A percentile compares a stretch with the other conserved stretches of the same genome.
Conservation (phyloP, 2,329 filamentous ascomycete genomes). For the Colletotrichum trifolii region DNA sequence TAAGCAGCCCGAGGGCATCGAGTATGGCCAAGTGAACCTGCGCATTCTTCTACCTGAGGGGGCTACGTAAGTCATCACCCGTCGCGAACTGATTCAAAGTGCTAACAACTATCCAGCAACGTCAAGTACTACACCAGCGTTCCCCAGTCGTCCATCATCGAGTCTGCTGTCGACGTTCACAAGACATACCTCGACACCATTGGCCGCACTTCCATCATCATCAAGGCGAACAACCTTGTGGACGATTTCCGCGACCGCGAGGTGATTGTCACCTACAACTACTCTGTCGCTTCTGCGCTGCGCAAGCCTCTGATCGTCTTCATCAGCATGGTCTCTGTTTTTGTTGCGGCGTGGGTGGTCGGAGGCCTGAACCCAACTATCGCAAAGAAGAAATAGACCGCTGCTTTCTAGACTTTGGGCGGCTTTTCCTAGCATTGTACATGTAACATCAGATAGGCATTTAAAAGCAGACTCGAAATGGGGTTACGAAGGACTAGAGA, state of each 20-base stretch:
- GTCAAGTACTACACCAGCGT: constrained; percentile 81
- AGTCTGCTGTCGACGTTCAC: constrained; percentile 71
- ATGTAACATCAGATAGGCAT: constrained; percentile 39
- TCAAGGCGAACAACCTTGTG: constrained; percentile 87
- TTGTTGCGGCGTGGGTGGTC: constrained; percentile 78
- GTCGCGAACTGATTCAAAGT: neutral
- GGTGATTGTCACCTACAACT: constrained; percentile 88
- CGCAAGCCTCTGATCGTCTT: constrained; percentile 91
- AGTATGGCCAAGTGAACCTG: constrained; percentile 84
- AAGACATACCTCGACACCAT: constrained; percentile 94
- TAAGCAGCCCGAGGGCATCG: constrained; percentile 84
- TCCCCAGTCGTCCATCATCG: constrained; percentile 70
- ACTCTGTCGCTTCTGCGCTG: constrained; percentile 77
- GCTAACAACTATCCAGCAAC: constrained; percentile 71
- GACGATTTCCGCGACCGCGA: constrained; percentile 90
- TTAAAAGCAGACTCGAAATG: constrained; percentile 33
- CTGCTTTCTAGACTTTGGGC: constrained; percentile 15
- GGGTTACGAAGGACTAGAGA: constrained; percentile 29
- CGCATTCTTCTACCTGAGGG: constrained; percentile 92
- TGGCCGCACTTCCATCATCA: constrained; percentile 83
- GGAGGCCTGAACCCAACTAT: constrained; percentile 87
- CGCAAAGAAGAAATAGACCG: constrained; percentile 52
- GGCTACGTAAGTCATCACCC: constrained; percentile 71
- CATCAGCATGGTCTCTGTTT: constrained; percentile 76
- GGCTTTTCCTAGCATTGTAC: constrained; percentile 37